Conservation (phyloP, 306 rosid species). For the Geum urbanum region DNA sequence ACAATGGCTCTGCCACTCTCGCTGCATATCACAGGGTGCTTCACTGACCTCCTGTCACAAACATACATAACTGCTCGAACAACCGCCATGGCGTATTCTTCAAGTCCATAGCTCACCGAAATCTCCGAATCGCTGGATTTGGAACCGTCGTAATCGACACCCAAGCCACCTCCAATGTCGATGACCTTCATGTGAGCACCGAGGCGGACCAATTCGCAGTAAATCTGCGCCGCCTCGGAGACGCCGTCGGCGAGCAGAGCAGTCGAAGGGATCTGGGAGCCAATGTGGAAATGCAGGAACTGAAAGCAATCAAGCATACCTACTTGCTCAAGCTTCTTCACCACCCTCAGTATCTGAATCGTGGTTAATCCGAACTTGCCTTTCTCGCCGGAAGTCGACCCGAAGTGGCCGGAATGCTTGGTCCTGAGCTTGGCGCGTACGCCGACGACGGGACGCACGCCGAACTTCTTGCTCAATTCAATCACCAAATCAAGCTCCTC, state of each 20-base stretch:
- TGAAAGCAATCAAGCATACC: slow-evolving; percentile 82
- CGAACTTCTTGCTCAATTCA: slow-evolving; percentile 57
- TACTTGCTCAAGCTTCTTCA: slow-evolving; percentile 54
- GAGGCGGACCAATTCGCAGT: slow-evolving; percentile 77
- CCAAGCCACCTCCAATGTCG: slow-evolving; percentile 89
- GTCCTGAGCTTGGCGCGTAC: slow-evolving; percentile 79
- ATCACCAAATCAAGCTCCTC: slow-evolving; percentile 75
- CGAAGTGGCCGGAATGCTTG: slow-evolving; percentile 83
- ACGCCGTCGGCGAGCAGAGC: slow-evolving; percentile 65
- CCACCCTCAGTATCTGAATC: slow-evolving; percentile 59
- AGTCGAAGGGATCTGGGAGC: slow-evolving; percentile 80
- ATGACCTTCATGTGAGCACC: slow-evolving; percentile 77
- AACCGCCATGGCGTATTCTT: slow-evolving; percentile 74
- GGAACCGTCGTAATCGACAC: slow-evolving; percentile 83
- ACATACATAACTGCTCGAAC: slow-evolving; percentile 52
- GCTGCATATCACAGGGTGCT: slow-evolving; percentile 71
- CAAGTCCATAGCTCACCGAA: slow-evolving; percentile 62
- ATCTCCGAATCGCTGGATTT: slow-evolving; percentile 63
- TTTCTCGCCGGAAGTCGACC: slow-evolving; percentile 82
- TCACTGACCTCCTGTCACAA: slow-evolving; percentile 56
- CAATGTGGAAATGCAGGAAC: slow-evolving; percentile 83
- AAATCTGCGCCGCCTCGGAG: slow-evolving; percentile 82
- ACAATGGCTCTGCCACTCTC: slow-evolving; percentile 88
- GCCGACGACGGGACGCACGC: slow-evolving; percentile 69
- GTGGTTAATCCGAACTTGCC: slow-evolving; percentile 86